Evolutionary conservation across 345 rosid species (phyloP), one percentile per base, ranked within the genome.

Genomic region (Stellera chamaejasme): DNA sequence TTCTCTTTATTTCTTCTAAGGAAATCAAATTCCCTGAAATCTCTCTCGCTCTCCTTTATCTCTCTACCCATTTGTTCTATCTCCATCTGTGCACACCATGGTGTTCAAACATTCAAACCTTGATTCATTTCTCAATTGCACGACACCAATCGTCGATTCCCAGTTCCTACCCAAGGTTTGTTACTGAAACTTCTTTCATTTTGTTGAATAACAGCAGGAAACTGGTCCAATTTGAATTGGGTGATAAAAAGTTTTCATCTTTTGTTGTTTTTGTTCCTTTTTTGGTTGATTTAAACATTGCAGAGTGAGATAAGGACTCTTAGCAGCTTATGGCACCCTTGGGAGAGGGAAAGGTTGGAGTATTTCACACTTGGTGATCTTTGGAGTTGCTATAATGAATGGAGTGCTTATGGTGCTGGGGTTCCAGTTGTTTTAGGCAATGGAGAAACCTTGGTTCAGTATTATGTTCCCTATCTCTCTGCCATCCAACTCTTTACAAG

Each of bases 361-460:
- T 83, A 69, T 68, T 86, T 78, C 63, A 75, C 43, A 10, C 66
- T 89, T 59, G 73, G 72, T n/a, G 92, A 89, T 71, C 80, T 86
- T 3, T 89, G 95, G 97, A 66, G 69, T 23, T 75, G 81, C 73
- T 84, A 71, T 41, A 70, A 75, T 50, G 97, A 89, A 70, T 79
- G 76, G 78, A 82, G 97, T 54, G 95, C 95, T 4, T 89, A 78
- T 56, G 92, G 97, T 46, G 72, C 66, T 13, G 82, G 87, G 15
- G 60, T 73, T 12, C 62, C 65, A 0, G 70, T 88, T 4, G 57
- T 50, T 3, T 51, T 78, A 45, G 51, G 60, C 55, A 61, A 15
- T 19, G 75, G 76, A 0, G 77, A 79, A 59, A 66, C 48, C 23
- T 44, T 85, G 45, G 62, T 61, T 61, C 93, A 88, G 53, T 85